Evolutionary conservation across 2,329 filamentous ascomycete species (phyloP), one percentile per base, ranked within the genome.

Genomic region (Epichloe uncinata): DNA sequence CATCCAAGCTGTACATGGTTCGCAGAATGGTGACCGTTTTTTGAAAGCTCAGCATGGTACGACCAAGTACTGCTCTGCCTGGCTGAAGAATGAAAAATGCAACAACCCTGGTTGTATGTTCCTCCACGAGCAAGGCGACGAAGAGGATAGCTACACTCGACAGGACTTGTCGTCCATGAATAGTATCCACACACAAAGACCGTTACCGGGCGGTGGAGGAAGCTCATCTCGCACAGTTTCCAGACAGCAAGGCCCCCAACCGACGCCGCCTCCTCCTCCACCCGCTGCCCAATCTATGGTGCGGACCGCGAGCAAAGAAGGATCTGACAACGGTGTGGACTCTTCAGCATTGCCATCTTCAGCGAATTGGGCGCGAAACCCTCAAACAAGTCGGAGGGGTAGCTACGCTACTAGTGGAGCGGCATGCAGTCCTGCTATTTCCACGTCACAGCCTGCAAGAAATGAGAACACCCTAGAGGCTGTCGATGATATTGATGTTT

Each of bases 61-160:
- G 0, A 98, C 93, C 4, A 98, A 98, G 65, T 98, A 98, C 67
- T 98, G 93, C 66, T 98, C 93, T 0, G 91, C 93, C 4, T 98
- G 94, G 73, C 75, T 98, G 16, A 85, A 94, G 51, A 89, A 94
- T 57, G 93, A 98, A 66, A 85, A 84, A 56, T 98, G 93, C 68
- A 89, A 87, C 50, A 98, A 98, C 61, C 82, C 90, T 48, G 91
- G 93, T 55, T 98, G 93, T 72, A 98, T 96, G 80, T 98, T 98
- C 66, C 70, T 98, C 47, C 93, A 98, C 62, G 94, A 98, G 67
- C 86, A 93, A 38, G 94, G 93, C n/a, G 93, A 98, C 62, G 93
- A 96, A 59, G 91, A 93, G 57, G 91, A 97, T 61, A 96, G 89
- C 68, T 97, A 95, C 64, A 95, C 88, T 8, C 80, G 93, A 44